Percentiles rank a stretch among this genome's conserved stretches.
phyloP scores from a whole-genome alignment of 345 rosid species.

The Eucalyptus pauciflora region DNA sequence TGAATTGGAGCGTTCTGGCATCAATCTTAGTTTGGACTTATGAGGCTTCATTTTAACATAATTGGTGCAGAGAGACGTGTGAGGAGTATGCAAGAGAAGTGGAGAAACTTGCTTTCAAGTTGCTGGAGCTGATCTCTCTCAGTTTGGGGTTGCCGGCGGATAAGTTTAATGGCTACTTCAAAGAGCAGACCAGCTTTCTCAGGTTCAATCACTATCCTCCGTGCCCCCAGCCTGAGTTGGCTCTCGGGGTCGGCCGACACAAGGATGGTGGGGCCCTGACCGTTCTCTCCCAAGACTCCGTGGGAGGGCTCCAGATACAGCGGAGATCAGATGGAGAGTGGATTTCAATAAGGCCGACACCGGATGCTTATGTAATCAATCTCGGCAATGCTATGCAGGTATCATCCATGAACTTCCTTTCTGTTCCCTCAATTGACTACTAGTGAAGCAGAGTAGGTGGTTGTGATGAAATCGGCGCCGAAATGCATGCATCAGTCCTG shows the following conservation, averaged over 20 bases:
- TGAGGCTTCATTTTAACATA: not conserved
- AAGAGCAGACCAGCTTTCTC: slow-evolving; percentile 49
- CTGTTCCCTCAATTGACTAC: not conserved
- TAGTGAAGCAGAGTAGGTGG: not conserved
- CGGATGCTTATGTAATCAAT: slow-evolving; percentile 59
- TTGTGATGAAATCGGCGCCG: not conserved
- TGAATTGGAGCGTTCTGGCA: not conserved
- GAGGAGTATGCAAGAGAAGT: slow-evolving; percentile 56
- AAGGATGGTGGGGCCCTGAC: slow-evolving; percentile 75
- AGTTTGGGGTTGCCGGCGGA: slow-evolving; percentile 57
- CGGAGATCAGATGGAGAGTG: slow-evolving; percentile 69
- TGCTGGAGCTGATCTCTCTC: slow-evolving; percentile 51
- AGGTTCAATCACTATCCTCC: slow-evolving; percentile 76
- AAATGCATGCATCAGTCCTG: not conserved
- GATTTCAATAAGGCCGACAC: slow-evolving; percentile 44
- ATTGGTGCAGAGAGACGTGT: slow-evolving; percentile 39
- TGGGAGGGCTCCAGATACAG: slow-evolving; percentile 71
- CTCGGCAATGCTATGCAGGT: slow-evolving; percentile 44
- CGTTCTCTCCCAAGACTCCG: slow-evolving; percentile 63
- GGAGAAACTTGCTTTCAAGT: slow-evolving; percentile 48
- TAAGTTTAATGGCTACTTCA: slow-evolving; percentile 36
- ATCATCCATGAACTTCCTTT: not conserved
- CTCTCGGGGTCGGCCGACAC: slow-evolving; percentile 85
- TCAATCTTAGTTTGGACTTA: not conserved
- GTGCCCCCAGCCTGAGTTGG: slow-evolving; percentile 70